Evolutionary conservation across 257 asterid species (phyloP).

Genomic region (Nicotiana tabacum): DNA sequence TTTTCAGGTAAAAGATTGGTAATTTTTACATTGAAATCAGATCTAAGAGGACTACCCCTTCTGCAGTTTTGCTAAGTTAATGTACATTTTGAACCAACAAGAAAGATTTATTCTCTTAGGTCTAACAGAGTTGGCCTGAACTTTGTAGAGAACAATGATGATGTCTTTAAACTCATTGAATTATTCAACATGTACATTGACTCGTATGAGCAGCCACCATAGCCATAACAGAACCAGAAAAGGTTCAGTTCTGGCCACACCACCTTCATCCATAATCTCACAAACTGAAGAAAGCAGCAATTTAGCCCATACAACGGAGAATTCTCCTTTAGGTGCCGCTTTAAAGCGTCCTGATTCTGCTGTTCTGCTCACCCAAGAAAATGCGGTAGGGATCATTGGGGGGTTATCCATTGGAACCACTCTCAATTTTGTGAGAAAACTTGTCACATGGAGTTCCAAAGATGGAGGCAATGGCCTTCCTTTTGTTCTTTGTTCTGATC

Average conservation of each 20-base stretch:
- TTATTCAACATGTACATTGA: slow-evolving; percentile 26
- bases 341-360: slow-evolving; percentile 5
- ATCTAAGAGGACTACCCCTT: not conserved
- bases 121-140: slow-evolving; percentile 2
- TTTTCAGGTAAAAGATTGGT: not conserved
- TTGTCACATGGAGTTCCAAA: slow-evolving; percentile 30
- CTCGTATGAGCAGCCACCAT: slow-evolving; percentile 35
- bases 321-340: slow-evolving; percentile 9
- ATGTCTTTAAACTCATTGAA: slow-evolving; percentile 40
- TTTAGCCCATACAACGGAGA: slow-evolving; percentile 11
- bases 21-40: not conserved
- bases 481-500: slow-evolving; percentile 62
- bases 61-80: not conserved
- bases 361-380: slow-evolving; percentile 17
- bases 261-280: slow-evolving; percentile 31
- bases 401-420: slow-evolving; percentile 30
- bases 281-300: slow-evolving; percentile 27
- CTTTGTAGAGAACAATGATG: slow-evolving; percentile 36
- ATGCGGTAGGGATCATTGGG: slow-evolving; percentile 44
- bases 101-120: not conserved
- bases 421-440: slow-evolving; percentile 28
- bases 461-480: slow-evolving; percentile 29
- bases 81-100: not conserved
- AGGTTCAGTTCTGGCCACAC: slow-evolving; percentile 21
- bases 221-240: slow-evolving; percentile 34